Base-by-base conservation (phyloP, 2,329 filamentous ascomycete genomes). In the Paraphoma sp. region DNA sequence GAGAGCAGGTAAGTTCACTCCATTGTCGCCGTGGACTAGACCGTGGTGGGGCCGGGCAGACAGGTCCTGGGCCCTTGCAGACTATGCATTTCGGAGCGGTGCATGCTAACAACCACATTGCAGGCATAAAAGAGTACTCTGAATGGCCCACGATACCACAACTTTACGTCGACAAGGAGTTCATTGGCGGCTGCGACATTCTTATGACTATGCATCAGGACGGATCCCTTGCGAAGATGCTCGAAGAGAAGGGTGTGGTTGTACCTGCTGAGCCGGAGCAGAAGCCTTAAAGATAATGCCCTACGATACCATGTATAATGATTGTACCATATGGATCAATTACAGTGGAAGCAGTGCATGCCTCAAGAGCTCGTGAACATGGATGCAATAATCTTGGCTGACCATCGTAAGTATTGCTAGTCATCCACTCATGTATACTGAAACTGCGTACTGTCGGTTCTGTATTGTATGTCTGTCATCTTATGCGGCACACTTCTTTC, bases 121-220 rank as follows among this genome's bases (percentile, higher is more conserved):
- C 64, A 93, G 94, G 95, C 50, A 97, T 99, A 82, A 99, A 99
- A 81, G 94, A 99, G 80, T 99, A 95, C 83, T 97, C 93, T 1
- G 95, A 98, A 76, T 99, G 95, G 95, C 95, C 95, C 12, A 99
- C 95, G 17, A 98, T 99, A 75, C 95, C 95, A 6, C 95, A 99
- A 79, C 84, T 99, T 16, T 99, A 98, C 79, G 84, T 99, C 49
- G 87, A 96, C 62, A 94, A 94, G 81, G 94, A 99, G 76, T 99
- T 99, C 75, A 84, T 99, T 45, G 95, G 95, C 53, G 95, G 95
- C n/a, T 97, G 93, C 76, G 95, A 99, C 78, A 99, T 99, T 63
- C 79, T 99, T 68, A 89, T 98, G 76, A 90, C 89, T 2, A 98
- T 99, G 95, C 94, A 98, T 81, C 91, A 97, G 80, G 96, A 92